Base-by-base conservation (phyloP, 2,329 filamentous ascomycete genomes). In the Akanthomyces dipterigenus region DNA sequence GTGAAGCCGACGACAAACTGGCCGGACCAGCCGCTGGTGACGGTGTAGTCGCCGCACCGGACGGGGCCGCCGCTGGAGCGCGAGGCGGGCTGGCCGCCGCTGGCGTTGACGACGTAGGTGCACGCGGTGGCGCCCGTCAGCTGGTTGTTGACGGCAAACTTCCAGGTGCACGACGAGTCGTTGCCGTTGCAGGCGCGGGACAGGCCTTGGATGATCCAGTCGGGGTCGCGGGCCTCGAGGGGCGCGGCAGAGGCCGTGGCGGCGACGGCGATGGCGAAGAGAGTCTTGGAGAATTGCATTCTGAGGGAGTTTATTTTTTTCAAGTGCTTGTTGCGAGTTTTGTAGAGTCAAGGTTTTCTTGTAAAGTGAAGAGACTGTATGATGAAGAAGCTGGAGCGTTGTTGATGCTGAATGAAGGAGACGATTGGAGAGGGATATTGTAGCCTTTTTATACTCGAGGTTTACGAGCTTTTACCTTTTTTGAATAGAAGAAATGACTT, bases 1-100 rank as follows among this genome's bases (percentile, higher is more conserved):
- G 81, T 84, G 75, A 84, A 85, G 65, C 80, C 77, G 14, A 71
- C 62, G 55, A 81, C 82, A 65, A 84, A 85, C 67, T 82, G 77
- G 68, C 76, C 81, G 69, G 77, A 81, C 82, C 82, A 85, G 73
- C 80, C 79, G 2, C 78, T 78, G 55, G 78, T 80, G 68, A 85
- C 66, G 64, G 75, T 80, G 75, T 76, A 85, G 62, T 67, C 68
- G 43, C 81, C 82, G 73, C 80, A 84, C 55, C 65, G 73, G 62
- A 69, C 65, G 49, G 77, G 73, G 20, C 74, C 76, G 53, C 74
- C 75, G 68, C 71, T 73, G 63, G 73, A 72, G 62, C 72, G 67
- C 61, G 75, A 73, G 64, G 72, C 70, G 62, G 69, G 66, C 61
- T 67, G 59, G 51, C 67, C 71, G 42, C 71, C 71, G 65, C 78